Evolutionary conservation across 106 monocot genomes (phyloP), one percentile per base, ranked within the genome.

Genomic region (Apostasia ramifera): DNA sequence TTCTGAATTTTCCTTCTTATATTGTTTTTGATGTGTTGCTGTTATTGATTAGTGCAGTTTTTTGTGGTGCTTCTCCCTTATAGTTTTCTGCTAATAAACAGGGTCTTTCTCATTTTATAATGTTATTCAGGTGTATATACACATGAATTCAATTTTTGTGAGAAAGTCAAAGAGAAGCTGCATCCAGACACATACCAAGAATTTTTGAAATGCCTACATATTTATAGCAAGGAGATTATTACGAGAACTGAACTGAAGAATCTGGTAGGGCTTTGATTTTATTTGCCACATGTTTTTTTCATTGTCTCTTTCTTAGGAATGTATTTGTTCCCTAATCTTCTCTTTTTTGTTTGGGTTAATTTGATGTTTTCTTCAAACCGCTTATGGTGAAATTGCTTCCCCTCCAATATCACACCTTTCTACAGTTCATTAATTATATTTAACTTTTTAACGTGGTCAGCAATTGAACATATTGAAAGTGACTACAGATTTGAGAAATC

Each of bases 171-270:
- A 81, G 92, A 87, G 72, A 93, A 85, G 65, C 47, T 97, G 75
- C 81, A 87, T 66, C 57, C 81, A 57, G 86, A 85, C 13, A 81
- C 85, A 57, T 93, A 98, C 70, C 89, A 98, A 61, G 97, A 98
- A 69, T 98, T 98, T 52, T 75, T 98, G 75, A 98, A 93, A 87
- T 93, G 92, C 76, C 90, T 98, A 76, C 63, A 90, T 66, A 98
- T 98, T 50, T 93, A 81, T 73, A 90, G 81, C 76, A 75, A 98
- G 64, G 97, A 93, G 76, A 93, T 98, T 73, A 98, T 98, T 56
- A 87, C 57, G 42, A 82, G 87, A 75, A 67, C 12, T 64, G 97
- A 98, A 85, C 63, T 98, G 44, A 89, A 90, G 63, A 90, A 81
- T 13, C 71, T 93, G 87, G 97, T 98, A 73, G 3, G 71, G 39